Percentiles rank a stretch among this genome's conserved stretches.
phyloP scores from a whole-genome alignment of 2,329 filamentous ascomycete species.

The Fusarium scirpi region DNA sequence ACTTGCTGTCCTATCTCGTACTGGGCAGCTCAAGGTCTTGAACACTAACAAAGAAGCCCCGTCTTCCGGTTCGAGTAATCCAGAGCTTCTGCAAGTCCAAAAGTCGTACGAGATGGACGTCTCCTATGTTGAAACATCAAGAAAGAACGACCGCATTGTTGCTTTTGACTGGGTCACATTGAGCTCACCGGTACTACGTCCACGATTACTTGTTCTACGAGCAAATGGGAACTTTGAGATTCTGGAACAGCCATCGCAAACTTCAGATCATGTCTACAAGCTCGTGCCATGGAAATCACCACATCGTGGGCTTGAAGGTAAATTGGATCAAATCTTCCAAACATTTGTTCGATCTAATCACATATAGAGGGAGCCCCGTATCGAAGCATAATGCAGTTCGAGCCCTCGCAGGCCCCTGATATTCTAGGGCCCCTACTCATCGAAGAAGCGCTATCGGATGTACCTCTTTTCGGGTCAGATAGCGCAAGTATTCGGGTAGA shows the following conservation, averaged over 20 bases:
- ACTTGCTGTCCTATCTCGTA: constrained; percentile 70
- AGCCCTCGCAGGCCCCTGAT: constrained; percentile 63
- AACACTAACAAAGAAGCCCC: constrained; percentile 68
- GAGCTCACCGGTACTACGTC: constrained; percentile 65
- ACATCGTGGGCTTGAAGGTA: constrained; percentile 68
- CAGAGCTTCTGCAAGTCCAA: constrained; percentile 69
- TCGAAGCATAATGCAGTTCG: constrained; percentile 69
- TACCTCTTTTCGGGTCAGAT: constrained; percentile 69
- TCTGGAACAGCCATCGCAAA: constrained; percentile 69
- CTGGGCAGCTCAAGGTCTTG: constrained; percentile 72
- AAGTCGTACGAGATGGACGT: constrained; percentile 73
- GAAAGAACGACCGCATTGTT: constrained; percentile 71
- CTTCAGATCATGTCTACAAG: constrained; percentile 69
- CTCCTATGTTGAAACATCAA: constrained; percentile 63
- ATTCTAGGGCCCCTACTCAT: constrained; percentile 67
- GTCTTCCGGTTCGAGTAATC: constrained; percentile 60
- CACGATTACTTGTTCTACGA: constrained; percentile 69
- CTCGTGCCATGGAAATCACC: constrained; percentile 71
- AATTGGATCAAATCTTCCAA: constrained; percentile 1
- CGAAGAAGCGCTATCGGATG: constrained; percentile 64
- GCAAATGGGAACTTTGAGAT: constrained; percentile 72
- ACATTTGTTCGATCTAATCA: constrained; percentile 28
- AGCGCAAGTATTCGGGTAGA: constrained; percentile 58
- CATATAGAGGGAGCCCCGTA: constrained; percentile 63
- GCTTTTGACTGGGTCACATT: constrained; percentile 77